Conservation (phyloP, 345 rosid genomes). For the Excoecaria agallocha region DNA sequence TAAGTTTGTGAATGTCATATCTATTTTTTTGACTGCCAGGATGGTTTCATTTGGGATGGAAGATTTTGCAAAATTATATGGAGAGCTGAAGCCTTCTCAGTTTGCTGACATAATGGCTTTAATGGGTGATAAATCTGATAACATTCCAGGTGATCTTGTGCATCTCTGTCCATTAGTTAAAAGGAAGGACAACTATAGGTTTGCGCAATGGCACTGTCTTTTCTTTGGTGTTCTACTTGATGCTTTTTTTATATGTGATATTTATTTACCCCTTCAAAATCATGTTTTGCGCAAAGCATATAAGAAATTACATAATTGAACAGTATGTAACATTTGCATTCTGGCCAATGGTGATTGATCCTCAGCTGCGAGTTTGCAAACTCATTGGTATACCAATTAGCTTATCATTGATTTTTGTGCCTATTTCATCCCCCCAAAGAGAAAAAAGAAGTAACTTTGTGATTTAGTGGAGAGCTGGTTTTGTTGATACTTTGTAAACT, state of each 20-base stretch:
- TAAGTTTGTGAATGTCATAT: neutral
- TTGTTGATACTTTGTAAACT: neutral
- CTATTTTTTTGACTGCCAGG: slow-evolving; percentile 45
- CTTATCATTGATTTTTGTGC: neutral
- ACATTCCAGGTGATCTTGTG: slow-evolving; percentile 69
- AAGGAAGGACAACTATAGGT: no score
- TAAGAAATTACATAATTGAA: neutral
- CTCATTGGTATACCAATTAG: neutral
- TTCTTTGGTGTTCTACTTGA: neutral
- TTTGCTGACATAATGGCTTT: slow-evolving; percentile 83
- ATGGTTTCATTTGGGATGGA: slow-evolving; percentile 93
- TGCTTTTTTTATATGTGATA: neutral
- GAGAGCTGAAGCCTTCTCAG: slow-evolving; percentile 71
- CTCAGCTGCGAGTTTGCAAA: neutral
- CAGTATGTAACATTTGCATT: neutral
- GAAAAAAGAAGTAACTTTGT: neutral
- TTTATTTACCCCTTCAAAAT: neutral
- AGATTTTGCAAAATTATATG: slow-evolving; percentile 78
- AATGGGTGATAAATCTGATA: slow-evolving; percentile 80
- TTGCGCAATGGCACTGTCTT: neutral
- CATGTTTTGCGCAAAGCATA: neutral
- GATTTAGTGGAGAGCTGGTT: neutral
- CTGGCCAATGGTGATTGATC: neutral
- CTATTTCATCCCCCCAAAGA: neutral
- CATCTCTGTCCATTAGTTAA: neutral